These are phyloP conservation scores for Asterochloris sp. DNA, from an alignment of 139 green algal genomes.

Conservation along the genomic window DNA sequence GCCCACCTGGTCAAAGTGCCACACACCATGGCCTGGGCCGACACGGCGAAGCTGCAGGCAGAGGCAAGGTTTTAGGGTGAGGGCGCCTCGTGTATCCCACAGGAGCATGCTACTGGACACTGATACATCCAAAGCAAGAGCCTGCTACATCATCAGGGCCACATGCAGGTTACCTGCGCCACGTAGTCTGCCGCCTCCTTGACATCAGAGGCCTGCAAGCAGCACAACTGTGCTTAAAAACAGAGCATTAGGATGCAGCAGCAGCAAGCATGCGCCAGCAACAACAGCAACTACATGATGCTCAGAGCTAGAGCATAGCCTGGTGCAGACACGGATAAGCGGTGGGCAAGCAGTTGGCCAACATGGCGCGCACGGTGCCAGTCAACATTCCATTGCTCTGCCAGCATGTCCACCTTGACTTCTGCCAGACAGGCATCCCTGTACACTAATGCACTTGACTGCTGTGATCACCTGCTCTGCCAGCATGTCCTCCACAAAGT, in stretches of 20 bases:
- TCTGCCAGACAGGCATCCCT: background rate
- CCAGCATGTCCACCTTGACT: background rate
- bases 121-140: too few species aligned
- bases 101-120: too few species aligned
- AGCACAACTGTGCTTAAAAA: background rate
- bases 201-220: slow-evolving; percentile 41
- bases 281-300: background rate
- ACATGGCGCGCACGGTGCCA: background rate
- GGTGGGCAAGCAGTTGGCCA: background rate
- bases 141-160: too few species aligned
- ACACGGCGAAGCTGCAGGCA: slow-evolving; percentile 69
- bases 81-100: too few species aligned
- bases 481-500: slow-evolving; percentile 72
- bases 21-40: slow-evolving; percentile 84
- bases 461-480: slow-evolving; percentile 54
- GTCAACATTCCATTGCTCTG: background rate
- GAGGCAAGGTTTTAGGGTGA: too few species aligned
- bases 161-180: slow-evolving; percentile 18
- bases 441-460: background rate
- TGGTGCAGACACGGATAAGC: background rate
- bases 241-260: background rate
- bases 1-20: slow-evolving; percentile 62
- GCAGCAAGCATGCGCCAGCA: background rate
- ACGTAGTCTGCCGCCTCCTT: slow-evolving; percentile 81
- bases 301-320: background rate